These are phyloP conservation scores for Astraeus odoratus DNA, from an alignment of 768 basidiomycete species.

Conservation along the genomic window DNA sequence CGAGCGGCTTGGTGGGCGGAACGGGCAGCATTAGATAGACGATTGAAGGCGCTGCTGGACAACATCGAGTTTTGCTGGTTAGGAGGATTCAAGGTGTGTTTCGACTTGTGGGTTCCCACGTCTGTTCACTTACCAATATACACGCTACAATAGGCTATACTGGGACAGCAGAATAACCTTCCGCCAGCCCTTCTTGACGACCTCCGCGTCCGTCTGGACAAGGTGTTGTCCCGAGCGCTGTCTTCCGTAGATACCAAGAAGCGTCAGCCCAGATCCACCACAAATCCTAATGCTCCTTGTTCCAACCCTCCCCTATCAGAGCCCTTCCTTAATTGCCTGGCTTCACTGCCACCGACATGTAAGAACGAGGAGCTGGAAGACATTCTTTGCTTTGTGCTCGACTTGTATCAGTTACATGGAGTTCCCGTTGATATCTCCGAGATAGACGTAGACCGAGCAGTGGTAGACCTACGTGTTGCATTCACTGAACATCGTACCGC, in stretches of 20 bases:
- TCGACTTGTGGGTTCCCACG: not conserved
- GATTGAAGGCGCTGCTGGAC: no score
- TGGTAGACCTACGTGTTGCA: slow-evolving; percentile 70
- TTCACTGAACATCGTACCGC: slow-evolving; percentile 62
- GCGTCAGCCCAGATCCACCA: slow-evolving; percentile 22
- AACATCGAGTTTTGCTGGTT: no score
- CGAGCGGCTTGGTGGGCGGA: no score
- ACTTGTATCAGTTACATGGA: slow-evolving; percentile 91
- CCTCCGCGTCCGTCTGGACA: slow-evolving; percentile 66
- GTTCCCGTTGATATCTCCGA: slow-evolving; percentile 84
- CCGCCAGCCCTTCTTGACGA: slow-evolving; percentile 42
- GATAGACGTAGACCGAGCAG: slow-evolving; percentile 87
- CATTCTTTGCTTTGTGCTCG: slow-evolving; percentile 86
- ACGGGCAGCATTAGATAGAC: no score
- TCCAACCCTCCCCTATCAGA: slow-evolving; percentile 58
- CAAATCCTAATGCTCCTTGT: slow-evolving; percentile 1
- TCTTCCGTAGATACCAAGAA: slow-evolving; percentile 57
- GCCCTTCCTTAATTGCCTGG: slow-evolving; percentile 77
- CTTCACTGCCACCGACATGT: slow-evolving; percentile 72
- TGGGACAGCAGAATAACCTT: slow-evolving; percentile 40
- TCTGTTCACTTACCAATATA: not conserved
- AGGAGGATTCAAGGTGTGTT: not conserved
- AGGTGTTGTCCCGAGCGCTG: slow-evolving; percentile 62
- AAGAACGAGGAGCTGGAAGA: slow-evolving; percentile 95
- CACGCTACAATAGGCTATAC: slow-evolving; percentile 45